Evolutionary conservation across 306 rosid genomes (phyloP), one percentile per base, ranked within the genome.

Genomic region (Dicorynia guianensis): DNA sequence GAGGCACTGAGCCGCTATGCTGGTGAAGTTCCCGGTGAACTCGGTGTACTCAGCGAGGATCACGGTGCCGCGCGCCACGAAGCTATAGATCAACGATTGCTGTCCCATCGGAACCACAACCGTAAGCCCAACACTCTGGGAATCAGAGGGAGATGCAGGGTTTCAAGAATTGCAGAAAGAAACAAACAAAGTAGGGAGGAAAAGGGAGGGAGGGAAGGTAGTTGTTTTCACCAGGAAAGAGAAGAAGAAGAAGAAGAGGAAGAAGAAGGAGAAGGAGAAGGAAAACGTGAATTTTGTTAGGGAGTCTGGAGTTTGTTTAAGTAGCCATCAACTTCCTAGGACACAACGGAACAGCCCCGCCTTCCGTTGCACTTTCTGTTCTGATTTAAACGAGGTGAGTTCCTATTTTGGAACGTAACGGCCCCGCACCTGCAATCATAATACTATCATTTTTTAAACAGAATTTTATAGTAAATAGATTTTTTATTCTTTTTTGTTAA

Each of bases 11-110:
- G 85, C 59, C 6, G 91, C 91, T 61, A 84, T 73, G 69, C 67
- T 48, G 42, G 83, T 87, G 86, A 87, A 87, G 79, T 87, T 87
- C 0, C 91, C 91, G 35, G 86, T 76, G 79, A 87, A 87, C 56
- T 84, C 91, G 7, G 88, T 87, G 84, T 57, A 87, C 78, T 87
- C 88, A 0, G 88, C 88, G 18, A 87, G 86, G 47, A 87, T 38
- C 60, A 87, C 88, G 19, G 91, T 84, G 15, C 88, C 91, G 0
- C 88, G 87, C 11, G 91, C 88, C 39, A 87, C 88, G 76, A 81
- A 87, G 65, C 83, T 87, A 78, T 87, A 87, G 88, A 87, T 87
- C 88, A 87, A 75, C 65, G 91, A 81, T 49, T 84, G 86, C 66
- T 87, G 88, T 65, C 87, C 91, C 91, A 87, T 87, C 75, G 65